Percentiles rank a stretch among this genome's conserved stretches.
Evolutionary conservation across 2,329 filamentous ascomycete species (phyloP).

Genomic region (Pseudopyrenochaeta lycopersici): DNA sequence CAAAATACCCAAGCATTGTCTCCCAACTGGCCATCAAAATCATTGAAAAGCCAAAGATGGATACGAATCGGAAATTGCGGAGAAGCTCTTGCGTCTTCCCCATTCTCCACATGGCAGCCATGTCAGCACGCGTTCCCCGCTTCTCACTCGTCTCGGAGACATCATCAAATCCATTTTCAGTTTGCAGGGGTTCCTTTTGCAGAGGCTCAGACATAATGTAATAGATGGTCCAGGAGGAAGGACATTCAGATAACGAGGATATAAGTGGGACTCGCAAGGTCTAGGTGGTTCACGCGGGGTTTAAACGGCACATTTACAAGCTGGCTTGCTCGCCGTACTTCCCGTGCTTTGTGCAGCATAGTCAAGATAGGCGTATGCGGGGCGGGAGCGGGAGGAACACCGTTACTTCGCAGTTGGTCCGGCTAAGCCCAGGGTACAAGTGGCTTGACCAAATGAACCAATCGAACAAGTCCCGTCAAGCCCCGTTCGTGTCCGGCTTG

Average conservation of each 20-base stretch:
- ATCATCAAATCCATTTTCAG: not conserved
- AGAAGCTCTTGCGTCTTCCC: constrained; percentile 25
- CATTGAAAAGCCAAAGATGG: constrained; percentile 31
- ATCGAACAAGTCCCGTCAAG: not conserved
- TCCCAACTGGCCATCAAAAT: constrained; percentile 26
- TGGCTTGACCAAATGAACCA: not conserved
- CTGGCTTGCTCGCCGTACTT: too few species aligned
- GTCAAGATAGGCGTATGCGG: not conserved
- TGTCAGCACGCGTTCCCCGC: constrained; percentile 13
- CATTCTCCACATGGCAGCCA: constrained; percentile 29
- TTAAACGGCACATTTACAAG: not conserved
- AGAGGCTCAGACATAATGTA: not conserved
- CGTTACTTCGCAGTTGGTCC: not conserved
- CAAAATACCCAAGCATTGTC: constrained; percentile 11
- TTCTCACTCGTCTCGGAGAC: not conserved
- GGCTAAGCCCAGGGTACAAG: not conserved
- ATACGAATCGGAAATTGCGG: constrained; percentile 32
- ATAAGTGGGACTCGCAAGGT: not conserved
- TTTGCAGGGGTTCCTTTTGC: not conserved
- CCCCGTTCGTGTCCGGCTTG: too few species aligned
- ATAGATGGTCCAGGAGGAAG: too few species aligned
- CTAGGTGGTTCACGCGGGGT: not conserved
- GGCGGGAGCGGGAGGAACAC: not conserved
- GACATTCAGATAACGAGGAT: too few species aligned
- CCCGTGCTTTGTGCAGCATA: not conserved